Evolutionary conservation across 225 moss, liverwort and hornwort species (phyloP), one percentile per base, ranked within the genome.

Genomic region (Marchantia paleacea): DNA sequence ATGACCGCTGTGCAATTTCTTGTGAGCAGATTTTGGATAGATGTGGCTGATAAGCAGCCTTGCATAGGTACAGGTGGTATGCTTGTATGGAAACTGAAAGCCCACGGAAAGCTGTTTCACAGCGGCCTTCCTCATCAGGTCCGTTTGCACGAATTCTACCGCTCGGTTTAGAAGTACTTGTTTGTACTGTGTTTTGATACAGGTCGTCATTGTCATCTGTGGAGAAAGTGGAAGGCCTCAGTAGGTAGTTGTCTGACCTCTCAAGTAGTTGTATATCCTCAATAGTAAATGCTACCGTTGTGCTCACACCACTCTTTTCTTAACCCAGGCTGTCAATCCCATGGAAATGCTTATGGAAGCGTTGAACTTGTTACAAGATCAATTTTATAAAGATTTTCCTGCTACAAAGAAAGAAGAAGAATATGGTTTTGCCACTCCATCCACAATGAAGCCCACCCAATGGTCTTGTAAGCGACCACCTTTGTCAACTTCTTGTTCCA

Each of bases 361-460:
- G 24, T 79, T 93, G 68, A 90, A 85, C 84, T 89, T 81, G 79
- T 90, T 93, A 51, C 91, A 91, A 64, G 89, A 81, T 61, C 85
- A 85, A 26, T 93, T 93, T 78, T 93, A 91, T 62, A 73, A 51
- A 55, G 84, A 90, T 80, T 93, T 86, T 78, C 89, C 90, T 69
- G 19, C 90, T 64, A 86, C 90, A 80, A 68, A 83, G 13, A 78
- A 86, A 83, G 93, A 93, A 80, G 82, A 58, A 55, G 80, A 70
- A 26, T 93, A 93, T 80, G 90, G 90, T 48, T 93, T 83, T 90
- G 93, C 90, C 76, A 93, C 90, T 15, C 90, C 93, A 53, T 90
- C 91, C n/a, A 93, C 93, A 63, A 90, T 93, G 90, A 93, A 93
- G 81, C 93, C 93, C 28, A 93, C 93, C 61, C 91, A 93, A 50